phyloP scores from a whole-genome alignment of 441 rosid genomes.

The Pelargonium cotyledonis region DNA sequence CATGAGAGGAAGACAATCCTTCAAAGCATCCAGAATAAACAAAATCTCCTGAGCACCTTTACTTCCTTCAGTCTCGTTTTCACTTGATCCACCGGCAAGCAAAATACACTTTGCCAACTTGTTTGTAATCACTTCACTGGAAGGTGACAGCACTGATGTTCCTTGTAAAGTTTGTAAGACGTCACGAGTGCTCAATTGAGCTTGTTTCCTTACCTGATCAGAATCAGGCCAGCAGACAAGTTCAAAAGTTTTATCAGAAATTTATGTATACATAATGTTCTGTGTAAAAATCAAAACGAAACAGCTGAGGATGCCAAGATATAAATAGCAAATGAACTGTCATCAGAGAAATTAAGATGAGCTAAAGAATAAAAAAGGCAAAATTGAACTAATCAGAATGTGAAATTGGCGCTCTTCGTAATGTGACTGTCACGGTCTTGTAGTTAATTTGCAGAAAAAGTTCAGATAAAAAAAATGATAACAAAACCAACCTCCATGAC shows the following conservation, averaged over 20 bases:
- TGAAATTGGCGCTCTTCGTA: background rate
- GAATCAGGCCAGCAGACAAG: conserved; percentile 6
- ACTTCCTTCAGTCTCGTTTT: conserved; percentile 40
- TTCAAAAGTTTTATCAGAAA: too few relatives aligned
- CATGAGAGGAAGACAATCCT: conserved; percentile 75
- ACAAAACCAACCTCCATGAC: too few relatives aligned
- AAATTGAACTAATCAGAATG: background rate
- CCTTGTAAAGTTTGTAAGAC: conserved; percentile 54
- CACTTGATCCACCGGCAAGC: conserved; percentile 58
- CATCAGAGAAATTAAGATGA: too few relatives aligned
- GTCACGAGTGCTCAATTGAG: conserved; percentile 52
- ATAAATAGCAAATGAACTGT: too few relatives aligned
- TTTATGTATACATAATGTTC: background rate
- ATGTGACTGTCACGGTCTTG: too few relatives aligned
- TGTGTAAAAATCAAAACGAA: background rate
- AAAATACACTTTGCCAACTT: conserved; percentile 60
- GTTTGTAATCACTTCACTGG: conserved; percentile 60
- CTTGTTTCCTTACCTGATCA: conserved; percentile 66
- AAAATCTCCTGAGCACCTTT: conserved; percentile 75
- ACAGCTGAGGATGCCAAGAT: too few relatives aligned
- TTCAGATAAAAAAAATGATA: too few relatives aligned
- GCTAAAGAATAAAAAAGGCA: too few relatives aligned
- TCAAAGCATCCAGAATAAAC: conserved; percentile 54
- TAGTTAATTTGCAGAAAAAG: too few relatives aligned
- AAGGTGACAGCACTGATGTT: conserved; percentile 38